Percentiles rank a stretch among this genome's conserved stretches.
These are phyloP conservation scores for Pythium volutum DNA, from an alignment of 352 stramenopile genomes.

Conservation along the genomic window DNA sequence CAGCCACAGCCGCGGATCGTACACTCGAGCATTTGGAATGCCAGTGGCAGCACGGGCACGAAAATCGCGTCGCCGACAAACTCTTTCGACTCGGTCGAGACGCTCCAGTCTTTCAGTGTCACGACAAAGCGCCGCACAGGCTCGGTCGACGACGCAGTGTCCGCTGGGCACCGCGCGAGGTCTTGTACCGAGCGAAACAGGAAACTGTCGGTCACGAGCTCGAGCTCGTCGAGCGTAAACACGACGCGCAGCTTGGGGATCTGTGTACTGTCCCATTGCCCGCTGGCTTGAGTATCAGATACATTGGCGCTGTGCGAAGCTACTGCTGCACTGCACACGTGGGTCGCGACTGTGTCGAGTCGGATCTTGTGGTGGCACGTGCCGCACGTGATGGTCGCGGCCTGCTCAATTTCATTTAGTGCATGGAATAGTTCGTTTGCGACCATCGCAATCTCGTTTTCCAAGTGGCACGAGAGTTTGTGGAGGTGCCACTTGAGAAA, in stretches of 20 bases:
- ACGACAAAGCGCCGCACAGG: slow-evolving; percentile 27
- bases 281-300: too few species aligned
- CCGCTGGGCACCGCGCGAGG: slow-evolving; percentile 10
- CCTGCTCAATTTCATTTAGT: slow-evolving; percentile 51
- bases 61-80: slow-evolving; percentile 62
- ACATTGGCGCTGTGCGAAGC: too few species aligned
- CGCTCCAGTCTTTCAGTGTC: slow-evolving; percentile 31
- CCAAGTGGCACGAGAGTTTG: slow-evolving; percentile 36
- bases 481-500: slow-evolving; percentile 56
- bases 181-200: slow-evolving; percentile 28
- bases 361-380: slow-evolving; percentile 57
- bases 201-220: slow-evolving; percentile 43
- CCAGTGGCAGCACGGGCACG: slow-evolving; percentile 54
- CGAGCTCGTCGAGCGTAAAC: slow-evolving; percentile 48
- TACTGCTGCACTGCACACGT: slow-evolving; percentile 33
- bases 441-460: slow-evolving; percentile 43
- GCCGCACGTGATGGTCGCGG: slow-evolving; percentile 50
- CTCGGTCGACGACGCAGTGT: not conserved
- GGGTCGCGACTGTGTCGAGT: slow-evolving; percentile 50
- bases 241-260: slow-evolving; percentile 34
- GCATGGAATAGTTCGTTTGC: slow-evolving; percentile 55
- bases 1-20: slow-evolving; percentile 57
- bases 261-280: slow-evolving; percentile 20
- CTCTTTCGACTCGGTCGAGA: slow-evolving; percentile 68
- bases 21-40: slow-evolving; percentile 74